These are phyloP conservation scores for Cryptococcus sp. DNA, from an alignment of 1,284 basidiomycete genomes.

Conservation along the genomic window DNA sequence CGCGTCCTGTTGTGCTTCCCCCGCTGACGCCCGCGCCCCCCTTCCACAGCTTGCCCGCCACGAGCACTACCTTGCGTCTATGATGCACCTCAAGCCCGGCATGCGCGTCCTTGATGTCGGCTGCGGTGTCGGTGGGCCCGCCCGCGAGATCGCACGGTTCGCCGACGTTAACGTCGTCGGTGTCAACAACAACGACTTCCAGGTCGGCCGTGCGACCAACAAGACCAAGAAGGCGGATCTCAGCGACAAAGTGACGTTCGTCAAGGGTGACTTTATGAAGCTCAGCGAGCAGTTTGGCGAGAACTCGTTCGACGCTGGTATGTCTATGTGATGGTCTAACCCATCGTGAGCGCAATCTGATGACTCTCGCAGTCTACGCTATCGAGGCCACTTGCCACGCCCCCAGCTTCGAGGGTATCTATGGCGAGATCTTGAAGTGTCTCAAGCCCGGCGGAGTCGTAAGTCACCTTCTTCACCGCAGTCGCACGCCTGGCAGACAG, in stretches of 20 bases:
- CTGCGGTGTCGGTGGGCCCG: conserved; percentile 96
- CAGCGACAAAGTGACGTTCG: conserved; percentile 72
- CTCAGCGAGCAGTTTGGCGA: conserved; percentile 88
- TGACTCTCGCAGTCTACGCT: conserved; percentile 74
- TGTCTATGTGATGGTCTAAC: conserved; percentile 41
- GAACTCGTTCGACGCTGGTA: conserved; percentile 89
- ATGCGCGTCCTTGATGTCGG: conserved; percentile 98
- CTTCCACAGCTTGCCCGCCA: conserved; percentile 75
- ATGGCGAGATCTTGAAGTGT: conserved; percentile 88
- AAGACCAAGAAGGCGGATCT: conserved; percentile 81
- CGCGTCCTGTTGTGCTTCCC: not conserved
- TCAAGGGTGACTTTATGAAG: conserved; percentile 96
- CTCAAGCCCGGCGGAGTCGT: conserved; percentile 95
- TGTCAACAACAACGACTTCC: conserved; percentile 96
- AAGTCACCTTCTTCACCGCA: conserved; percentile 50
- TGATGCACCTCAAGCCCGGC: conserved; percentile 76
- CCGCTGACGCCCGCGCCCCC: not conserved
- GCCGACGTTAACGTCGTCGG: conserved; percentile 82
- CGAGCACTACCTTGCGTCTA: conserved; percentile 92
- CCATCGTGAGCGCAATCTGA: not conserved
- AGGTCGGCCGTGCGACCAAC: conserved; percentile 76
- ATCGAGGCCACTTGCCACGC: conserved; percentile 98
- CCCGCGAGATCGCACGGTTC: conserved; percentile 91
- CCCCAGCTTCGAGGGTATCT: conserved; percentile 92
- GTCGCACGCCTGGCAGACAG: not conserved